phyloP scores from a whole-genome alignment of 306 rosid genomes.

The Rosa multiflora region DNA sequence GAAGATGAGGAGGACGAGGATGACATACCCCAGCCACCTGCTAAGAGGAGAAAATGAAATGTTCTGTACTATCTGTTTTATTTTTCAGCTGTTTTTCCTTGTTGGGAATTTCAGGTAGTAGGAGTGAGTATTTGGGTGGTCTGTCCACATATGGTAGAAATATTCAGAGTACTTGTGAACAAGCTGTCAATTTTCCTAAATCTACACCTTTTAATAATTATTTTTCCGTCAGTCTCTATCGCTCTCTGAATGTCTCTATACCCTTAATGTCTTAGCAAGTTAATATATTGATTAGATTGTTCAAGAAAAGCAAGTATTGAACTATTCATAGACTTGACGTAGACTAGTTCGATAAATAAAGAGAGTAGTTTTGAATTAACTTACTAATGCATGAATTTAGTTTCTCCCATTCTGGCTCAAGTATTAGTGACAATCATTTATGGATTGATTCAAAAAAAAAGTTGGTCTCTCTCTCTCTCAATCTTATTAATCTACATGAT shows the following conservation, averaged over 20 bases:
- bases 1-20: constrained; percentile 37
- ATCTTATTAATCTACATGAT: too few relatives aligned
- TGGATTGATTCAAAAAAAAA: too few relatives aligned
- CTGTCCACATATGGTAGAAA: constrained; percentile 23
- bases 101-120: constrained; percentile 18
- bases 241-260: not conserved
- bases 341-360: constrained; percentile 24
- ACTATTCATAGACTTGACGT: constrained; percentile 21
- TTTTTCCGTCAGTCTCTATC: not conserved
- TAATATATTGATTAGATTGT: not conserved
- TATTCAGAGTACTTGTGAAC: constrained; percentile 8
- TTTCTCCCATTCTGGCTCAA: too few relatives aligned
- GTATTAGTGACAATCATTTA: too few relatives aligned
- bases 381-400: too few relatives aligned
- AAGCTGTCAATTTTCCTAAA: constrained; percentile 3
- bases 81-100: constrained; percentile 10
- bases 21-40: constrained; percentile 46
- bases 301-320: not conserved
- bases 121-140: constrained; percentile 30
- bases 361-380: too few relatives aligned
- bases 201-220: constrained; percentile 11
- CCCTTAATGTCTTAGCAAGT: not conserved
- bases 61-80: not conserved
- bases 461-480: too few relatives aligned
- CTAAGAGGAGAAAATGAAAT: constrained; percentile 44